Percentiles rank a stretch among this genome's conserved stretches.
Evolutionary conservation across 208 protist species (phyloP).

Genomic region (Acanthamoeba lenticulata): DNA sequence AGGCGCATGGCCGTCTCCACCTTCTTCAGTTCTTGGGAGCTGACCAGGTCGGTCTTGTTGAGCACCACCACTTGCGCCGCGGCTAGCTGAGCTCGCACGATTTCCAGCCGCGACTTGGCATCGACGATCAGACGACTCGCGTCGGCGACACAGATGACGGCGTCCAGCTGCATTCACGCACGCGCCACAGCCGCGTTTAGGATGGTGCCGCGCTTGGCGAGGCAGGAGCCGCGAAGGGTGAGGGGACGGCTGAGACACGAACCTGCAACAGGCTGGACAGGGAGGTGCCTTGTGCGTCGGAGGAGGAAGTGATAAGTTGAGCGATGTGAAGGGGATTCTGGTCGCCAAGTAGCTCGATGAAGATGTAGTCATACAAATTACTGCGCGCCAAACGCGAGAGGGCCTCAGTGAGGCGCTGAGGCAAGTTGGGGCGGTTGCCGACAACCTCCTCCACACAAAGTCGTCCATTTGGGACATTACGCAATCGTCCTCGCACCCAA

Average conservation of each 20-base stretch:
- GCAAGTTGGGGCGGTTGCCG: background rate
- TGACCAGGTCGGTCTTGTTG: conserved; percentile 44
- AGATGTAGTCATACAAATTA: conserved; percentile 30
- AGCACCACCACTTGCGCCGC: conserved; percentile 58
- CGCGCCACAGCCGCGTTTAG: no score
- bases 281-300: background rate
- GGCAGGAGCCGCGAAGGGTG: background rate
- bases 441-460: background rate
- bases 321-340: conserved; percentile 37
- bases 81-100: background rate
- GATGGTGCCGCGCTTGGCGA: background rate
- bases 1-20: conserved; percentile 57
- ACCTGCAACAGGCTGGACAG: background rate
- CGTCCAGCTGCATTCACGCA: background rate
- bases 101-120: conserved; percentile 21
- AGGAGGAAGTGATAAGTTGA: background rate
- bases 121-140: background rate
- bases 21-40: background rate
- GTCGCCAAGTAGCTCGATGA: conserved; percentile 36
- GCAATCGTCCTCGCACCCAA: conserved; percentile 3
- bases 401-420: background rate
- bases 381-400: conserved; percentile 5
- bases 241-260: background rate
- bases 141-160: conserved; percentile 6
- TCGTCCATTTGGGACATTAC: background rate